Percentiles rank a stretch among this genome's conserved stretches.
These are phyloP conservation scores for Actinidia arguta DNA, from an alignment of 179 eudicot genomes.

Conservation along the genomic window DNA sequence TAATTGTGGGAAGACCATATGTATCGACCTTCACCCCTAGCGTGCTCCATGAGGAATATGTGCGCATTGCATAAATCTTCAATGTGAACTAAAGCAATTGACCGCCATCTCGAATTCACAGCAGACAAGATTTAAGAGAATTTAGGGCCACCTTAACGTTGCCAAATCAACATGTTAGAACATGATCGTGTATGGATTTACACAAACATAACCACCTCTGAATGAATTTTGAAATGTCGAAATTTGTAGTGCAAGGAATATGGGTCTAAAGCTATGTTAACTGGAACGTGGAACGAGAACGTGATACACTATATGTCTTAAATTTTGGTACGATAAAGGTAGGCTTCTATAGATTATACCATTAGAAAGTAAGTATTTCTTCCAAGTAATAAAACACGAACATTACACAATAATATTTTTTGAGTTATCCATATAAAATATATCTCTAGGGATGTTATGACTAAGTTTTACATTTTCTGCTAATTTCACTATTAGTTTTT, in stretches of 20 bases:
- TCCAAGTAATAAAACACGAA: too few species aligned
- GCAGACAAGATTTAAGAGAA: conserved; percentile 52
- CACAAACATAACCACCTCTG: background rate
- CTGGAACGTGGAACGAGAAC: background rate
- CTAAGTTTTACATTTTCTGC: too few species aligned
- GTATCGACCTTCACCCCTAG: conserved; percentile 53
- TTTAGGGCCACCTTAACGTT: conserved; percentile 49
- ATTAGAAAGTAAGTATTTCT: too few species aligned
- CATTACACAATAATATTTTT: too few species aligned
- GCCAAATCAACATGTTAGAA: conserved; percentile 5
- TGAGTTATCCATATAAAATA: too few species aligned
- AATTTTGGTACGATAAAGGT: too few species aligned
- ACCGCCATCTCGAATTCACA: conserved; percentile 79
- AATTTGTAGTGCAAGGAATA: background rate
- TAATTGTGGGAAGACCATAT: conserved; percentile 62
- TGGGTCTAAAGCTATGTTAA: background rate
- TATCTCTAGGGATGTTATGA: too few species aligned
- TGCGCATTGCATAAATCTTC: conserved; percentile 74
- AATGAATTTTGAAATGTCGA: background rate
- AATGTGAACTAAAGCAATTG: conserved; percentile 72
- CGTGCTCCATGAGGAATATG: conserved; percentile 64
- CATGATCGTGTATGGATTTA: background rate
- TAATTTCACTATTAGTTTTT: too few species aligned
- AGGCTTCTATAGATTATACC: too few species aligned
- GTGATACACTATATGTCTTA: background rate